A percentile compares a stretch with the other conserved stretches of the same genome.
phyloP scores from a whole-genome alignment of 2,329 filamentous ascomycete genomes.

The Venturia oleaginea region DNA sequence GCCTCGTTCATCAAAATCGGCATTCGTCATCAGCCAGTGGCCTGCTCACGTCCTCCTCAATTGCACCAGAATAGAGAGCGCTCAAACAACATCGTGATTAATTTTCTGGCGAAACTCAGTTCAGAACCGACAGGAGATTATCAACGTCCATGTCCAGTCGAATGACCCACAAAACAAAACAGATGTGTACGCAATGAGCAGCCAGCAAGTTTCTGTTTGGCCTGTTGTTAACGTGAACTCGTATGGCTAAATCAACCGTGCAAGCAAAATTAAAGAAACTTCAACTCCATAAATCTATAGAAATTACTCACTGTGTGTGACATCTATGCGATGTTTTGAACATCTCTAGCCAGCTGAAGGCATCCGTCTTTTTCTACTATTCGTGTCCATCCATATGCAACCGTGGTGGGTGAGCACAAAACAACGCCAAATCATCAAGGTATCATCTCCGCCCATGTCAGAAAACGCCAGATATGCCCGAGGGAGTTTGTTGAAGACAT shows the following conservation, averaged over 20 bases:
- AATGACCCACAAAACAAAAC: not conserved
- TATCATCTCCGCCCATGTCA: not conserved
- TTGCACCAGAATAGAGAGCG: too few species aligned
- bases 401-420: slow-evolving; percentile 6
- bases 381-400: not conserved
- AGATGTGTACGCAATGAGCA: too few species aligned
- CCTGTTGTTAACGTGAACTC: not conserved
- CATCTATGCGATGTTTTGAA: not conserved
- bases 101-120: not conserved
- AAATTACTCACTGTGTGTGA: slow-evolving; percentile 1
- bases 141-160: not conserved
- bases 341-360: slow-evolving; percentile 5
- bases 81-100: too few species aligned
- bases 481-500: not conserved
- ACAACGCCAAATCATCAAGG: not conserved
- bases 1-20: too few species aligned
- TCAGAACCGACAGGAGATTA: not conserved
- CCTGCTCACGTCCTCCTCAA: too few species aligned
- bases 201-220: too few species aligned
- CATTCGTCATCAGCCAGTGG: not conserved
- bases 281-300: not conserved
- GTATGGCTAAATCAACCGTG: not conserved
- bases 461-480: not conserved
- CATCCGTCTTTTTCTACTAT: not conserved
- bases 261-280: not conserved